Conservation (phyloP, 768 basidiomycete species). For the Pholiota microspora region DNA sequence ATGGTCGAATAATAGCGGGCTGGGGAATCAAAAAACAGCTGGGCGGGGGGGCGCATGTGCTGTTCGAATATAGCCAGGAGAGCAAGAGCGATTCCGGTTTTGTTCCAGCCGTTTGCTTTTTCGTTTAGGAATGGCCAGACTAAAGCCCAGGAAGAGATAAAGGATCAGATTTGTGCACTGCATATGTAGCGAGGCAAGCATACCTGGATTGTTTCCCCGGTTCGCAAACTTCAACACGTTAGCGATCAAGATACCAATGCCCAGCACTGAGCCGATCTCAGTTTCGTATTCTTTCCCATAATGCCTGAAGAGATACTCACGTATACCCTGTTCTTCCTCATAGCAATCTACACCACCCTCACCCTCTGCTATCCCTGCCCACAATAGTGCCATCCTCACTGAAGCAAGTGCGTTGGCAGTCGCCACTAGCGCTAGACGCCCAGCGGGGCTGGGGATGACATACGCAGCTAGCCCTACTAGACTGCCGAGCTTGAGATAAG, state of each 20-base stretch:
- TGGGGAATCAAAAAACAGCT: background rate
- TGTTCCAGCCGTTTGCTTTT: slow-evolving; percentile 68
- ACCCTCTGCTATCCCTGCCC: slow-evolving; percentile 38
- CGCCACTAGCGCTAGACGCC: slow-evolving; percentile 57
- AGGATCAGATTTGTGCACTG: background rate
- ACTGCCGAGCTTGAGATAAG: slow-evolving; percentile 45
- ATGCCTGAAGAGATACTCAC: slow-evolving; percentile 28
- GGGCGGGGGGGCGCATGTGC: slow-evolving; percentile 31
- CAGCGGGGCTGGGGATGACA: slow-evolving; percentile 43
- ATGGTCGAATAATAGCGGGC: background rate
- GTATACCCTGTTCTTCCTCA: slow-evolving; percentile 45
- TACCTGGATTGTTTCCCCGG: slow-evolving; percentile 79
- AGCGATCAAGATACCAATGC: slow-evolving; percentile 63
- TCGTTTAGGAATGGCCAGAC: slow-evolving; percentile 80
- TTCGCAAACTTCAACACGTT: slow-evolving; percentile 76
- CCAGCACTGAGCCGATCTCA: slow-evolving; percentile 44
- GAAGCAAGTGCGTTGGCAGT: slow-evolving; percentile 50
- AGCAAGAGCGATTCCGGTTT: slow-evolving; percentile 58
- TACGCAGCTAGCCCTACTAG: slow-evolving; percentile 56
- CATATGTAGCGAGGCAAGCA: background rate
- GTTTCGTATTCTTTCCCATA: background rate
- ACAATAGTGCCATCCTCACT: slow-evolving; percentile 50
- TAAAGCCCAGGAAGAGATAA: slow-evolving; percentile 20
- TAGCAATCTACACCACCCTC: slow-evolving; percentile 11
- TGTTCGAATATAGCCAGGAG: slow-evolving; percentile 57